Percentiles rank a stretch among this genome's conserved stretches.
Conservation (phyloP, 257 asterid genomes). For the Echium plantagineum region DNA sequence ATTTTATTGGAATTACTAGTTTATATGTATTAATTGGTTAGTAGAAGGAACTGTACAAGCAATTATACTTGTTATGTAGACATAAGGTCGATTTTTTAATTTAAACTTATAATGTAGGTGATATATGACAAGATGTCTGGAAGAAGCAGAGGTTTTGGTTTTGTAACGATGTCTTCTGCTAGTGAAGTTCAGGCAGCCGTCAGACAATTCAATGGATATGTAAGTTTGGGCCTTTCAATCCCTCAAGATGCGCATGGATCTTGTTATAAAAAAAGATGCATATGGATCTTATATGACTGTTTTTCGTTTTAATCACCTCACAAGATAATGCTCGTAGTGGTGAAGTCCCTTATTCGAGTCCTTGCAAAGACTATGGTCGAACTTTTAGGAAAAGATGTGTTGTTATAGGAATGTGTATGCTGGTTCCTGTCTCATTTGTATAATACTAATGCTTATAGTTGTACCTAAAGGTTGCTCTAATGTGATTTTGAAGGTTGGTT, state of each 20-base stretch:
- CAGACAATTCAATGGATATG: slow-evolving; percentile 71
- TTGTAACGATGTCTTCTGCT: slow-evolving; percentile 70
- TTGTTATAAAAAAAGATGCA: neutral
- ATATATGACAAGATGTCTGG: slow-evolving; percentile 77
- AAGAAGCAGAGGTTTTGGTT: slow-evolving; percentile 88
- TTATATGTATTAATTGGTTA: no score
- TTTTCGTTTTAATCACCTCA: neutral
- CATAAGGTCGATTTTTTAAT: neutral
- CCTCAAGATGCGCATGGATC: neutral
- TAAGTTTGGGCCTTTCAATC: slow-evolving; percentile 24
- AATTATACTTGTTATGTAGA: neutral
- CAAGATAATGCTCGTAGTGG: no score
- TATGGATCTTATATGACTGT: neutral
- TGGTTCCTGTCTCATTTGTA: no score
- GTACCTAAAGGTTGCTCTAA: neutral
- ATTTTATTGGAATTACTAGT: no score
- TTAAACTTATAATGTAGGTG: slow-evolving; percentile 43
- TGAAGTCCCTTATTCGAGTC: no score
- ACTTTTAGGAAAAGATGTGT: neutral
- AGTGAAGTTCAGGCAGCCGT: slow-evolving; percentile 76
- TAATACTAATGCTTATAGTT: no score
- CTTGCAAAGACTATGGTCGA: no score
- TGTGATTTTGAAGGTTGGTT: neutral
- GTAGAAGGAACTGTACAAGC: no score
- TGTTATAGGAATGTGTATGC: no score